Evolutionary conservation across 768 basidiomycete species (phyloP), one percentile per base, ranked within the genome.

Genomic region (Phanerodontia chrysosporium): DNA sequence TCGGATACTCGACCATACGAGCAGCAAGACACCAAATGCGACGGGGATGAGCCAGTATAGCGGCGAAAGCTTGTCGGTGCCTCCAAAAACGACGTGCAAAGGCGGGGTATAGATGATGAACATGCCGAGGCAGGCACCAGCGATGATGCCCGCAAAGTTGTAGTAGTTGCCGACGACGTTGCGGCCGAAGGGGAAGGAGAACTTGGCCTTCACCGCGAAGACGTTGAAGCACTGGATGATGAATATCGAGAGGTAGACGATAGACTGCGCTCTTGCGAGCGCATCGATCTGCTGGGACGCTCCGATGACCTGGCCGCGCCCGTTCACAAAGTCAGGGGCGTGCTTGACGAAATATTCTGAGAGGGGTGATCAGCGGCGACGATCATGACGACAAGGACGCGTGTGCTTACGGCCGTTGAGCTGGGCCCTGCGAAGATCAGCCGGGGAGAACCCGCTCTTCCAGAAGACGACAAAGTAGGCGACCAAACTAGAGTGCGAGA

Each of bases 141-240:
- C 81, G 24, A 85, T 35, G 59, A 88, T 86, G 18, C 85, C 85
- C 29, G 74, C 72, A 60, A 88, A 86, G 70, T 87, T 88, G 73
- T 79, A 85, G 61, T 76, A 76, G 74, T 88, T 88, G 48, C 78
- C 74, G 51, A 87, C 68, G 42, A 79, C 74, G 29, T 75, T 76
- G 49, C 70, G 75, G 52, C 86, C 85, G 72, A 88, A 87, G n/a
- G 86, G 86, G 70, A 78, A 81, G 10, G 77, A 75, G 65, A 86
- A 79, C 58, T 76, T 79, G 28, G 85, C 84, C 73, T 86, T 87
- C 32, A 87, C 85, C 0, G 84, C 84, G 62, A 85, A 86, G 29
- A 86, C 85, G 64, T 87, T 87, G 75, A 86, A 87, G 68, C 84
- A 86, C 66, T 86, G 86, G 16, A 75, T 78, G 62, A 87, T 84